These are phyloP conservation scores for Cardamine occulta DNA, from an alignment of 345 rosid genomes.

Conservation along the genomic window DNA sequence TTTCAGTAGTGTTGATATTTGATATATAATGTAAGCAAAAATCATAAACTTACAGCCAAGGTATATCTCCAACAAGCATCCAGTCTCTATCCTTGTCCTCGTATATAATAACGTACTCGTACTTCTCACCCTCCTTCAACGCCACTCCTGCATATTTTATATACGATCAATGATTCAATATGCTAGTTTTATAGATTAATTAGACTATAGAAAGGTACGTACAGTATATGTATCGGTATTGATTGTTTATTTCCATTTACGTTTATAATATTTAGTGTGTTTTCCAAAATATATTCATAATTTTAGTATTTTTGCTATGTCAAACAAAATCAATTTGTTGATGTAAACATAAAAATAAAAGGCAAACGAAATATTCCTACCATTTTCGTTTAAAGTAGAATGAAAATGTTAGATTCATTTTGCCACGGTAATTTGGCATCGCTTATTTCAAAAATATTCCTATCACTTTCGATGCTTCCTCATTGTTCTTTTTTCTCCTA, in stretches of 20 bases:
- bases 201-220: background rate
- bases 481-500: constrained; percentile 58
- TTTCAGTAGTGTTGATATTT: background rate
- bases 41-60: constrained; percentile 49
- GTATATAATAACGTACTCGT: constrained; percentile 62
- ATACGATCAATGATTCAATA: background rate
- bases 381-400: background rate
- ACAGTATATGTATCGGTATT: background rate
- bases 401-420: too few relatives aligned
- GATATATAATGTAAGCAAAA: background rate
- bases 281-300: background rate
- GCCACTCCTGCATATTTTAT: constrained; percentile 47
- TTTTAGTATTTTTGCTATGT: background rate
- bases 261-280: too few relatives aligned
- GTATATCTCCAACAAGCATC: constrained; percentile 70
- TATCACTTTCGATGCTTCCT: constrained; percentile 1
- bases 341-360: too few relatives aligned
- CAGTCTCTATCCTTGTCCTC: constrained; percentile 85
- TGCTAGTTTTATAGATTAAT: too few relatives aligned
- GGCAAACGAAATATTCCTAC: background rate
- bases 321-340: background rate
- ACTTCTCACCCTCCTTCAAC: constrained; percentile 47
- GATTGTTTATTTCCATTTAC: background rate
- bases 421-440: too few relatives aligned
- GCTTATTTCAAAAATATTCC: constrained; percentile 4